Evolutionary conservation across 2,329 filamentous ascomycete species (phyloP), one percentile per base, ranked within the genome.

Genomic region (Fusarium buharicum): DNA sequence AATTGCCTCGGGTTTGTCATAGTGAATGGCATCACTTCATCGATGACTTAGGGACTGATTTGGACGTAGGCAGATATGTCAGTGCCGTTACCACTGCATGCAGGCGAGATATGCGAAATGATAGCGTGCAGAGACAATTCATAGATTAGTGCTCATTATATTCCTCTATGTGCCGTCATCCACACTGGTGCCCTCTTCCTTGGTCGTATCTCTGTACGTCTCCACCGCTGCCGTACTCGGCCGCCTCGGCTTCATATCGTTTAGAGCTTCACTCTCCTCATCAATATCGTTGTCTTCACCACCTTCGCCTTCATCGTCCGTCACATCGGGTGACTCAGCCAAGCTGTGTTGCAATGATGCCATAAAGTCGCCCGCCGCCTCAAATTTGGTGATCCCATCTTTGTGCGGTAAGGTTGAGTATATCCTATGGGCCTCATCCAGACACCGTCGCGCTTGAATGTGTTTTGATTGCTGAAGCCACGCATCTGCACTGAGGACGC

Each of bases 391-490:
- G 40, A 87, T 80, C 22, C 83, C 85, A 13, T 82, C 77, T 46
- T 81, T 79, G 44, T 79, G 75, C 2, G 80, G 77, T 17, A 86
- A 73, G 12, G 78, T 75, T 7, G 79, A 77, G 70, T 88, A 89
- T 68, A 81, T 83, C 44, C 74, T 78, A 24, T 79, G 77, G 4
- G 91, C 91, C 64, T 90, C 86, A 44, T 90, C 87, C 1, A 98
- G 82, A 63, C 91, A 92, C 55, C 86, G 84, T 65, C 92, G 90
- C 1, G 93, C 91, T 71, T 96, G 90, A 13, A 90, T 85, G 49
- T 87, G 87, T 71, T 94, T 93, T 30, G 85, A 86, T 61, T 93
- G 85, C 46, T 84, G 84, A 50, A 94, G 81, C 95, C 95, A 99
- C 2, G 88, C 84, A 69, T 97, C 90, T 1, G 93, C 89, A 2